phyloP scores from a whole-genome alignment of 306 rosid genomes.

The Quercus ilex region DNA sequence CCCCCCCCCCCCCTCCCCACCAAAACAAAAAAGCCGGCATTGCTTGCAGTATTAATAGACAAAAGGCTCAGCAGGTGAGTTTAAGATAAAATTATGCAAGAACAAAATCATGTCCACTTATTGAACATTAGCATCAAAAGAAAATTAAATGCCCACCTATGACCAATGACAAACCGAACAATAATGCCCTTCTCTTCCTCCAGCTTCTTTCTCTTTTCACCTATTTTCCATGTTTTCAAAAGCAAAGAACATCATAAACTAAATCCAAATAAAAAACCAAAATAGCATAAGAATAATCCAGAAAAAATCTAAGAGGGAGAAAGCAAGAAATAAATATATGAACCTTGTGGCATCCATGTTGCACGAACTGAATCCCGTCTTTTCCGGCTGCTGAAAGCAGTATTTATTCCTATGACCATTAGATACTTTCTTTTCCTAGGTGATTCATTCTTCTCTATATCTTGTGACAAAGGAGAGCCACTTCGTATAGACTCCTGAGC shows the following conservation, averaged over 20 bases:
- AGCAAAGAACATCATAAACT: conserved; percentile 37
- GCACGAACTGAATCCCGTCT: conserved; percentile 97
- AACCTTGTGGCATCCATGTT: conserved; percentile 99
- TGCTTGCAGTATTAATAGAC: not conserved
- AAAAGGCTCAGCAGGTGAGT: conserved; percentile 2
- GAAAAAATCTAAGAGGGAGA: not conserved
- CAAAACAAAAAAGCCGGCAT: not conserved
- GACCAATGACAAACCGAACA: conserved; percentile 91
- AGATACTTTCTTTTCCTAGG: conserved; percentile 64
- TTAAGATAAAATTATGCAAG: not conserved
- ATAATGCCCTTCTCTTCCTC: conserved; percentile 99
- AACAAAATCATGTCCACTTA: not conserved
- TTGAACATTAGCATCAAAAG: conserved; percentile 3
- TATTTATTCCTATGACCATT: conserved; percentile 92
- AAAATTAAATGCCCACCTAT: conserved; percentile 52
- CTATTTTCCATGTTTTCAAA: conserved; percentile 42
- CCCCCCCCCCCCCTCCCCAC: no score
- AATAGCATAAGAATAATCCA: not conserved
- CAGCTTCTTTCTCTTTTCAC: conserved; percentile 85
- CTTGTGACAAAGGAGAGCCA: conserved; percentile 68
- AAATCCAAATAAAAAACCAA: conserved; percentile 4
- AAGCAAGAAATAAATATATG: conserved; percentile 5
- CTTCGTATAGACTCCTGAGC: conserved; percentile 68
- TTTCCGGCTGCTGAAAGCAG: conserved; percentile 98
- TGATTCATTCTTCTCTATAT: conserved; percentile 38